A percentile compares a stretch with the other conserved stretches of the same genome.
Evolutionary conservation across 2,329 filamentous ascomycete species (phyloP).

Genomic region (Lasiodiplodia sp.): DNA sequence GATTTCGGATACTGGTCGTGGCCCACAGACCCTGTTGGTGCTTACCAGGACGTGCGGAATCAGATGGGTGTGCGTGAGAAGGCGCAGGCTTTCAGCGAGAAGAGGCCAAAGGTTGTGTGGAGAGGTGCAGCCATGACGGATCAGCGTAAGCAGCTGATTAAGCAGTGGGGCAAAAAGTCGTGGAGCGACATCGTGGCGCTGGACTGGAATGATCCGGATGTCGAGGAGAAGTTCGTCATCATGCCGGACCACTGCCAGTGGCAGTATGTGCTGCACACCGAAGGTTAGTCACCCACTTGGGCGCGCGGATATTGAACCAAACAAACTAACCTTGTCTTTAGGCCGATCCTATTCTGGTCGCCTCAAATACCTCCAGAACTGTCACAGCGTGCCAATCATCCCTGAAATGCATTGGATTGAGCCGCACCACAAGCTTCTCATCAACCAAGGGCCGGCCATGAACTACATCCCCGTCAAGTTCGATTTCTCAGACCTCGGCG

Average conservation of each 20-base stretch:
- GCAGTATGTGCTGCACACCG: constrained; percentile 34
- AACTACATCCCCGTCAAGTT: constrained; percentile 59
- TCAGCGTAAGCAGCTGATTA: constrained; percentile 37
- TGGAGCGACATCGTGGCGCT: constrained; percentile 42
- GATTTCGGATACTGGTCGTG: constrained; percentile 36
- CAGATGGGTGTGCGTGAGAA: constrained; percentile 31
- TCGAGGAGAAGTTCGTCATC: constrained; percentile 29
- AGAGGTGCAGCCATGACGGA: constrained; percentile 42
- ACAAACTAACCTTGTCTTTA: background rate
- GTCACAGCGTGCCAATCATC: constrained; percentile 55
- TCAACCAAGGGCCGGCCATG: constrained; percentile 54
- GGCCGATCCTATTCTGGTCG: constrained; percentile 43
- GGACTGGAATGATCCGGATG: constrained; percentile 36
- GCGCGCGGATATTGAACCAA: background rate
- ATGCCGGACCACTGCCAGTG: constrained; percentile 38
- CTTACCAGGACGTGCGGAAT: constrained; percentile 32
- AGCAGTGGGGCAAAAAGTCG: constrained; percentile 34
- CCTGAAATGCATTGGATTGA: constrained; percentile 59
- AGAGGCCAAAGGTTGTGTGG: constrained; percentile 43
- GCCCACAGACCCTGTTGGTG: constrained; percentile 31
- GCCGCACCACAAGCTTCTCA: constrained; percentile 56
- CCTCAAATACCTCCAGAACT: constrained; percentile 45
- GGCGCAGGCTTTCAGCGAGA: constrained; percentile 32
- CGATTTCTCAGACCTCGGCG: constrained; percentile 51
- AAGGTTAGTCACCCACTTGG: constrained; percentile 29